These are phyloP conservation scores for Tulasnella sp. DNA, from an alignment of 768 basidiomycete species.

Conservation along the genomic window DNA sequence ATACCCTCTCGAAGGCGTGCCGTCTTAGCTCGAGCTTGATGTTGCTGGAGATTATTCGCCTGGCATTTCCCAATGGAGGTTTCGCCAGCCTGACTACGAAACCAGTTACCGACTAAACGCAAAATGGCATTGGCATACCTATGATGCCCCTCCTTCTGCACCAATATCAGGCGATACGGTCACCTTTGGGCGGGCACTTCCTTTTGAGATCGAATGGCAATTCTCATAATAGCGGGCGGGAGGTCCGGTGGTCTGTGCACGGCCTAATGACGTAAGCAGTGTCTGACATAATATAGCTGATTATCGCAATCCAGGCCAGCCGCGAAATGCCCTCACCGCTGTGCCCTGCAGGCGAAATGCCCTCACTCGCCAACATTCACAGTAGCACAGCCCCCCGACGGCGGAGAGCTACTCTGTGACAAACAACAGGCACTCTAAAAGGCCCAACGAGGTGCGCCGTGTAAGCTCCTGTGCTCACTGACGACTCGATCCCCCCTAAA, in stretches of 20 bases:
- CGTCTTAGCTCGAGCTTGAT: neutral
- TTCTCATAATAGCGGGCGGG: neutral
- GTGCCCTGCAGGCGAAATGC: neutral
- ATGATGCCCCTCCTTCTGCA: no score
- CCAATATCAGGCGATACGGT: no score
- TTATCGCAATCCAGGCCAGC: slow-evolving; percentile 9
- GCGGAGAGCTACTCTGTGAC: neutral
- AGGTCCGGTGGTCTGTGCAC: neutral
- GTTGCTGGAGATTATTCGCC: neutral
- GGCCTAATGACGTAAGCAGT: neutral
- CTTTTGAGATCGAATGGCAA: neutral
- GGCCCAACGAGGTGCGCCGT: slow-evolving; percentile 2
- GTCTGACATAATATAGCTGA: neutral
- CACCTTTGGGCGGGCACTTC: neutral
- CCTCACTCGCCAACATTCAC: slow-evolving; percentile 4
- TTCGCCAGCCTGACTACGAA: no score
- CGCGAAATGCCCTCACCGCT: slow-evolving; percentile 5
- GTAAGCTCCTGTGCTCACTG: neutral
- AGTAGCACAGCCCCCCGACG: slow-evolving; percentile 9
- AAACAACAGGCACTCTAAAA: slow-evolving; percentile 10
- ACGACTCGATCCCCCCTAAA: slow-evolving; percentile 5
- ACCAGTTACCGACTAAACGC: no score
- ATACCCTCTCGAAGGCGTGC: neutral
- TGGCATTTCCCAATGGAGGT: neutral
- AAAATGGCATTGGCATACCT: no score